Conservation (phyloP, 371 early-diverging fungal species). For the Mucor saturninus region DNA sequence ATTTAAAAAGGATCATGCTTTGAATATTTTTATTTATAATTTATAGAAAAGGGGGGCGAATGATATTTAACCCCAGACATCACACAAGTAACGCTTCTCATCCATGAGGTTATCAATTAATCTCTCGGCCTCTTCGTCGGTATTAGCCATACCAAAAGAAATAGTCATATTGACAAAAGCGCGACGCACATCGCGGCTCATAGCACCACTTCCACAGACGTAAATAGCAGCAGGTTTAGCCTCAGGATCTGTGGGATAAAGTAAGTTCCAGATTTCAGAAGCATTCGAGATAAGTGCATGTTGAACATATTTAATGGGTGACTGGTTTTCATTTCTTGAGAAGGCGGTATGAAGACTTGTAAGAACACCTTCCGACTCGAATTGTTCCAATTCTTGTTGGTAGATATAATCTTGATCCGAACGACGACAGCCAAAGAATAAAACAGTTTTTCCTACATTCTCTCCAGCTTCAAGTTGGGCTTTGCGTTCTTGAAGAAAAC, state of each 20-base stretch:
- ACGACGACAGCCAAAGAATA: conserved; percentile 89
- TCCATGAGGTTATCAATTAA: conserved; percentile 33
- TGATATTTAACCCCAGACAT: conserved; percentile 55
- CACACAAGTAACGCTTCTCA: conserved; percentile 49
- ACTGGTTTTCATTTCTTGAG: conserved; percentile 52
- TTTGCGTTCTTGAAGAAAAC: conserved; percentile 66
- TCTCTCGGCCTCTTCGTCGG: conserved; percentile 40
- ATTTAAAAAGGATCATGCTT: too few species aligned
- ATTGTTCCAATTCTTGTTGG: conserved; percentile 62
- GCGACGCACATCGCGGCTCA: conserved; percentile 54
- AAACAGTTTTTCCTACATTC: conserved; percentile 31
- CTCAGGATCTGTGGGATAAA: conserved; percentile 23
- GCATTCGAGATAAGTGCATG: conserved; percentile 49
- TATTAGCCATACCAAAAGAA: conserved; percentile 40
- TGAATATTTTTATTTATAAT: too few species aligned
- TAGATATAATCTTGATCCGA: conserved; percentile 76
- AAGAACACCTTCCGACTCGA: conserved; percentile 56
- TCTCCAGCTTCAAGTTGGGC: conserved; percentile 28
- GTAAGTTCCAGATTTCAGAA: conserved; percentile 34
- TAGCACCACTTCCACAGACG: conserved; percentile 50
- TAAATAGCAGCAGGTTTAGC: conserved; percentile 37
- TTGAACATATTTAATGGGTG: conserved; percentile 48
- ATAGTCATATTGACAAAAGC: conserved; percentile 41
- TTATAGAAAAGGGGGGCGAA: not conserved
- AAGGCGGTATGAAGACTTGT: conserved; percentile 69